These are phyloP conservation scores for Leccinum idahoense DNA, from an alignment of 1,284 basidiomycete genomes.

Conservation along the genomic window DNA sequence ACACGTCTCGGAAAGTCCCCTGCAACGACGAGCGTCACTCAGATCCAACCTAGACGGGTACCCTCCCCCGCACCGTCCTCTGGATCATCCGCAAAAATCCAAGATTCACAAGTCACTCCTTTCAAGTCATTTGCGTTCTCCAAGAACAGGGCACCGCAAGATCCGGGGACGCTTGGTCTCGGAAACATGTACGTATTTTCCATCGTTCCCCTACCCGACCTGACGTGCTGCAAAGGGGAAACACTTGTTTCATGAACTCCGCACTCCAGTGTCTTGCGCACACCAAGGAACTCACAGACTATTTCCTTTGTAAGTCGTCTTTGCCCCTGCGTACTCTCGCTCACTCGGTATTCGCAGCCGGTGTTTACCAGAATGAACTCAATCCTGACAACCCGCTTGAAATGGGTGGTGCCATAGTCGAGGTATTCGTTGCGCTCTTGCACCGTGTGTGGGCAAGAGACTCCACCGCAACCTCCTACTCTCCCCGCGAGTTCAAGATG, in stretches of 20 bases:
- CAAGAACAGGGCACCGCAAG: conserved; percentile 36
- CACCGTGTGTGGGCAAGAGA: conserved; percentile 74
- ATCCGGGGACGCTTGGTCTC: conserved; percentile 79
- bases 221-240: conserved; percentile 51
- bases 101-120: conserved; percentile 23
- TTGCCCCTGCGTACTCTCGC: neutral
- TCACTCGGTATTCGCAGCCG: conserved; percentile 37
- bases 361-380: conserved; percentile 81
- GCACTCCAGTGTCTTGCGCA: conserved; percentile 95
- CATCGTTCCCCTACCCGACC: neutral
- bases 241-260: conserved; percentile 97
- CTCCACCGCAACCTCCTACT: conserved; percentile 50
- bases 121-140: conserved; percentile 28
- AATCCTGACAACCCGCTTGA: conserved; percentile 97
- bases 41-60: conserved; percentile 25
- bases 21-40: conserved; percentile 22
- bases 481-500: conserved; percentile 93
- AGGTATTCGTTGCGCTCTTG: conserved; percentile 83
- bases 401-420: conserved; percentile 93
- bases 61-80: conserved; percentile 23
- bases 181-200: conserved; percentile 67
- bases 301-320: conserved; percentile 76
- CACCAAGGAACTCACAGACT: conserved; percentile 84
- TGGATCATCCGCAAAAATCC: conserved; percentile 23
- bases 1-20: conserved; percentile 35